Conservation (phyloP, 2,329 filamentous ascomycete genomes). For the Diaporthe eres region DNA sequence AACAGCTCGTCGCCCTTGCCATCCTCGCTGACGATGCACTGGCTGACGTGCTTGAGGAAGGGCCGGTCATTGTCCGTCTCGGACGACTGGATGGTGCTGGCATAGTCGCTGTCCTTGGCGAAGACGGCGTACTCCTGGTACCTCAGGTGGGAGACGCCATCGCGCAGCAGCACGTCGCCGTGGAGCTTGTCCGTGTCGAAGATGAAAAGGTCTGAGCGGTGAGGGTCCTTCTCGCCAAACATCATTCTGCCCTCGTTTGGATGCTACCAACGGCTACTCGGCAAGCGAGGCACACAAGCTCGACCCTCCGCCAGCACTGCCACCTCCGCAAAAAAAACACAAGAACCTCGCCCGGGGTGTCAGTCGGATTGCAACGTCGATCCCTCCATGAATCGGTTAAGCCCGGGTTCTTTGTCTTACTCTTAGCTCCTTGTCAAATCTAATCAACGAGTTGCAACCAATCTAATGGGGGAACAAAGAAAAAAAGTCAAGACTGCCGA, state of each 20-base stretch:
- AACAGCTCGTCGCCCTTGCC: constrained; percentile 50
- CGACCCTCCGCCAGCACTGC: constrained; percentile 29
- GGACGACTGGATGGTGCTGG: constrained; percentile 45
- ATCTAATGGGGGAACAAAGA: constrained; percentile 1
- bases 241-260: constrained; percentile 23
- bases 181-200: constrained; percentile 53
- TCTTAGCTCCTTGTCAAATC: background rate
- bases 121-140: constrained; percentile 58
- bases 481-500: background rate
- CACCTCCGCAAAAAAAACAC: constrained; percentile 29
- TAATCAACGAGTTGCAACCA: constrained; percentile 13
- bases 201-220: constrained; percentile 53
- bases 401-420: background rate
- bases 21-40: constrained; percentile 53
- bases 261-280: constrained; percentile 15
- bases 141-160: constrained; percentile 51
- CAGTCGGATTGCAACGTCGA: constrained; percentile 21
- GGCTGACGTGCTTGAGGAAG: constrained; percentile 48
- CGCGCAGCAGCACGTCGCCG: constrained; percentile 52
- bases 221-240: constrained; percentile 27
- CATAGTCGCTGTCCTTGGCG: constrained; percentile 39
- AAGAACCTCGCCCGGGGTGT: constrained; percentile 12
- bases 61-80: constrained; percentile 38
- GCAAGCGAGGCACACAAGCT: constrained; percentile 14
- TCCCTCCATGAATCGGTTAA: constrained; percentile 9